A percentile compares a stretch with the other conserved stretches of the same genome.
These are phyloP conservation scores for Adansonia grandidieri DNA, from an alignment of 441 rosid genomes.

Conservation along the genomic window DNA sequence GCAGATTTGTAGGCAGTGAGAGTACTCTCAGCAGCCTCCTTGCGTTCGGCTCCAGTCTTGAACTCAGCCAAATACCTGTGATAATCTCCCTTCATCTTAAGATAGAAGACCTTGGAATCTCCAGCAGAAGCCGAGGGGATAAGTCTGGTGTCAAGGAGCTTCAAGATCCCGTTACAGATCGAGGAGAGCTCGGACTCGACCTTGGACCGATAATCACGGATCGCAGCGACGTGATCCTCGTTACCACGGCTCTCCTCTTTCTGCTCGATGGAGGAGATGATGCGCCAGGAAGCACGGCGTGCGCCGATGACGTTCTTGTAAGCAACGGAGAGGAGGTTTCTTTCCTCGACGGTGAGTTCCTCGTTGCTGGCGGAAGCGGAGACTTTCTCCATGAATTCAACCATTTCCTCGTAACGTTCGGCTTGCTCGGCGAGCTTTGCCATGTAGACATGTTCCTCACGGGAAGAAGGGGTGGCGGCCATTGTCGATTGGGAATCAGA, in stretches of 20 bases:
- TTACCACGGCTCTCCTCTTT: slow-evolving; percentile 83
- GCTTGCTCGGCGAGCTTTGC: slow-evolving; percentile 79
- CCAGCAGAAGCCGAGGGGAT: slow-evolving; percentile 63
- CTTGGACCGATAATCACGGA: slow-evolving; percentile 73
- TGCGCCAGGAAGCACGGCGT: slow-evolving; percentile 80
- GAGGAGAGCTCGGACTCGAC: slow-evolving; percentile 67
- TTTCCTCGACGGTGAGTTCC: slow-evolving; percentile 68
- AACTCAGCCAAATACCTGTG: slow-evolving; percentile 80
- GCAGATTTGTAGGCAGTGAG: slow-evolving; percentile 74
- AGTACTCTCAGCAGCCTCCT: slow-evolving; percentile 77
- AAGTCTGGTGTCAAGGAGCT: slow-evolving; percentile 63
- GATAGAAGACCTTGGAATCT: slow-evolving; percentile 72
- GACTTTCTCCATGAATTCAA: slow-evolving; percentile 78
- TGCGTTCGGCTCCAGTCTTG: slow-evolving; percentile 71
- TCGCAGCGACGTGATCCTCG: slow-evolving; percentile 65
- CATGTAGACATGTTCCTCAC: slow-evolving; percentile 76
- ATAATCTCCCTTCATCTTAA: slow-evolving; percentile 81
- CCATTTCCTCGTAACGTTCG: slow-evolving; percentile 83
- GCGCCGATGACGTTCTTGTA: slow-evolving; percentile 85
- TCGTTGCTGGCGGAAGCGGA: slow-evolving; percentile 55
- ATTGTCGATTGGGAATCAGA: slow-evolving; percentile 4
- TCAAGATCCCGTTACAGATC: slow-evolving; percentile 73
- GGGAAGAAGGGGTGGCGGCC: slow-evolving; percentile 52
- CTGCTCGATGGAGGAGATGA: slow-evolving; percentile 78
- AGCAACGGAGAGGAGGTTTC: slow-evolving; percentile 78